Evolutionary conservation across 2,329 filamentous ascomycete genomes (phyloP).

Genomic region (Thielaviopsis cerberus): DNA sequence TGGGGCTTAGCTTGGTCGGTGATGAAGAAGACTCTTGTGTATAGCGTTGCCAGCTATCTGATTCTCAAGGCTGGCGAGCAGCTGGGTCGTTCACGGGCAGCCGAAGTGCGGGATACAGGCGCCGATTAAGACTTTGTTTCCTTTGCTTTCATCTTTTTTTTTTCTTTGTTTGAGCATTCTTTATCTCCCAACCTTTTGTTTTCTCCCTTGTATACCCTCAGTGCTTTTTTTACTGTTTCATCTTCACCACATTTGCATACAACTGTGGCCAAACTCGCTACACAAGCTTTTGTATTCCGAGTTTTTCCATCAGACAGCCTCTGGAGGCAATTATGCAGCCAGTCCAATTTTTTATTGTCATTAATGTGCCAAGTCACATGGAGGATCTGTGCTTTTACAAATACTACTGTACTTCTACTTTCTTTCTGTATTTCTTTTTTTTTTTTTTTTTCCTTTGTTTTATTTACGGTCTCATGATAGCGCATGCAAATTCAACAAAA

Average conservation of each 20-base stretch:
- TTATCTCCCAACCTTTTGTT: slow-evolving; percentile 1
- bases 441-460: neutral
- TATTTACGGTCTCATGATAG: neutral
- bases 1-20: neutral
- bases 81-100: neutral
- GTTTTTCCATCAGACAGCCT: neutral
- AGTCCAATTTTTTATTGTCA: neutral
- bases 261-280: neutral
- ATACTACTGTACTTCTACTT: neutral
- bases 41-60: neutral
- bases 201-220: slow-evolving; percentile 1
- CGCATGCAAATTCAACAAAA: neutral
- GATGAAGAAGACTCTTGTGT: slow-evolving; percentile 13
- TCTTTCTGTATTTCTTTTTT: no score
- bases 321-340: neutral
- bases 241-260: neutral
- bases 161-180: neutral
- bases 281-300: no score
- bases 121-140: slow-evolving; percentile 40
- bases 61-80: slow-evolving; percentile 2
- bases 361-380: neutral
- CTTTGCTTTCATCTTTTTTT: slow-evolving; percentile 15
- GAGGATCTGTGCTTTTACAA: neutral
- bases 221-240: neutral
- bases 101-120: slow-evolving; percentile 31